Conservation (phyloP, 2,329 filamentous ascomycete genomes). For the Trichoderma pleuroti region DNA sequence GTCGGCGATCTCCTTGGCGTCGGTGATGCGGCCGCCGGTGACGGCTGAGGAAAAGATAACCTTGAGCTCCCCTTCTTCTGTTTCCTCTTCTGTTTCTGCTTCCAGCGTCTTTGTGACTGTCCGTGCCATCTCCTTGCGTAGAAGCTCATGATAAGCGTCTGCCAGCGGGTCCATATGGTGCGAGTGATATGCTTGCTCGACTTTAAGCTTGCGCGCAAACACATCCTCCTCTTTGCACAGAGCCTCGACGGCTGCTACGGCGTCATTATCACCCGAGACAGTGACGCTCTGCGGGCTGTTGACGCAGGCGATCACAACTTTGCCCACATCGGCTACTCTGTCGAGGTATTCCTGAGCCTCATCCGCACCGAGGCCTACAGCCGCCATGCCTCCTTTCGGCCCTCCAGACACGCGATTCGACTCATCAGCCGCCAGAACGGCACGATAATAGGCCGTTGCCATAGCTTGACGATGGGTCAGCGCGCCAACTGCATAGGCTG, state of each 20-base stretch:
- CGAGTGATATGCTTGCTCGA: conserved; percentile 50
- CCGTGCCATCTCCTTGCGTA: neutral
- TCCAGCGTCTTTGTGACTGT: neutral
- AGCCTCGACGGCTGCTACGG: conserved; percentile 25
- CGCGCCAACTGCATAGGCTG: conserved; percentile 2
- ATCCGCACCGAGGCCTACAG: conserved; percentile 23
- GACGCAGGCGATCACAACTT: conserved; percentile 26
- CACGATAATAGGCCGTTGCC: neutral
- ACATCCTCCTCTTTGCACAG: conserved; percentile 25
- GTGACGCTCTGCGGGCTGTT: conserved; percentile 27
- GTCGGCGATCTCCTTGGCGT: neutral
- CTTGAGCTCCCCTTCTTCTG: neutral
- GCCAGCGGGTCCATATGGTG: conserved; percentile 40
- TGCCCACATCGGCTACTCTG: conserved; percentile 19
- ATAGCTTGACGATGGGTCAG: conserved; percentile 1
- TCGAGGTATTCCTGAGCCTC: conserved; percentile 7
- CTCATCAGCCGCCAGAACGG: neutral
- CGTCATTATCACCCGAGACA: conserved; percentile 30
- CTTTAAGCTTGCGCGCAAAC: conserved; percentile 36
- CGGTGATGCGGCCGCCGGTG: conserved; percentile 25
- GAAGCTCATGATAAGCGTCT: conserved; percentile 19
- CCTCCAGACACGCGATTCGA: neutral
- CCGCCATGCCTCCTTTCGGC: conserved; percentile 24
- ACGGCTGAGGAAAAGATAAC: conserved; percentile 28
- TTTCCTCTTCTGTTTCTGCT: neutral